phyloP scores from a whole-genome alignment of 1,284 basidiomycete species.

The Hymenochaete sp. region DNA sequence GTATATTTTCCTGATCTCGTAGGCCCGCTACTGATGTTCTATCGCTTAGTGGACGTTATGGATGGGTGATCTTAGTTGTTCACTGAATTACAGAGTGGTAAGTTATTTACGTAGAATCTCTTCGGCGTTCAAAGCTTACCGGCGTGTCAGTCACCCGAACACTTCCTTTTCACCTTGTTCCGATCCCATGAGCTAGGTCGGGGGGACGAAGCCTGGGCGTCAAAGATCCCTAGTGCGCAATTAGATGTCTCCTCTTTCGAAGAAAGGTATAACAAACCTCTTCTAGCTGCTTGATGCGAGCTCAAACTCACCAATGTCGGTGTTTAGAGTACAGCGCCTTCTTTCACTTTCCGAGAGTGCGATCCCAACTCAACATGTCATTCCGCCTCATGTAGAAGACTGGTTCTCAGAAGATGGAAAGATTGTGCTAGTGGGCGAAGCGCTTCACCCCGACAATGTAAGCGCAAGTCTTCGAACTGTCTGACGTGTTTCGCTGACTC shows the following conservation, averaged over 20 bases:
- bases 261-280: neutral
- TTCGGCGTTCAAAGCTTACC: neutral
- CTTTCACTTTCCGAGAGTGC: neutral
- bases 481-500: neutral
- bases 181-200: neutral
- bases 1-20: neutral
- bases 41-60: slow-evolving; percentile 11
- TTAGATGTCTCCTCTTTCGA: slow-evolving; percentile 12
- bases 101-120: neutral
- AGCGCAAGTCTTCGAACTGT: neutral
- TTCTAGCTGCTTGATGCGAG: neutral
- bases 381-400: slow-evolving; percentile 22
- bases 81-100: slow-evolving; percentile 9
- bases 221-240: neutral
- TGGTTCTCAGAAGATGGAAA: slow-evolving; percentile 43
- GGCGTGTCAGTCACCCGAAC: neutral
- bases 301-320: neutral
- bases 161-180: slow-evolving; percentile 1
- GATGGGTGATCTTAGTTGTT: slow-evolving; percentile 3
- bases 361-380: slow-evolving; percentile 7
- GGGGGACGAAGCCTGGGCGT: neutral
- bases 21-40: neutral
- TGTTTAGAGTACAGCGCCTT: slow-evolving; percentile 10
- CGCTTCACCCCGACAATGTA: slow-evolving; percentile 36
- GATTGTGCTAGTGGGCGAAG: slow-evolving; percentile 40